Base-by-base conservation (phyloP, 345 rosid species). In the Cardiospermum halicacabum region DNA sequence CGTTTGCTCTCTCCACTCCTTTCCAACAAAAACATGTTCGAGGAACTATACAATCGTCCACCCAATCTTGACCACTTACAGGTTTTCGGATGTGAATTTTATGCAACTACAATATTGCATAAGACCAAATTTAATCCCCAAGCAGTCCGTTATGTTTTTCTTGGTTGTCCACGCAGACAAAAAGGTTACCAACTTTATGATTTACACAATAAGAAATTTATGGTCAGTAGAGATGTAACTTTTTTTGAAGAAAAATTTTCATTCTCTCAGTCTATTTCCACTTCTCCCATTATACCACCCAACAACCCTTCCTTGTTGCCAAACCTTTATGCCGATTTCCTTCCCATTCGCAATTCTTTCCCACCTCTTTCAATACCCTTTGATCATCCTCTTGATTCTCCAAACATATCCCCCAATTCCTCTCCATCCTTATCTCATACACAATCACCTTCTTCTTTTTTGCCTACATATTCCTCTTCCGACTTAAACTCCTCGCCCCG, bases 11-110 rank as follows among this genome's bases (percentile, higher is more conserved):
- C 39, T 7, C 66, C 55, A 25, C 8, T 62, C 2, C 34, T 16
- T 0, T 12, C 55, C 1, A 27, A n/a, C 30, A 45, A 45, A 45
- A 7, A n/a, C 16, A 55, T 56, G 28, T 47, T 45, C 30, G 55
- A 62, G 18, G 5, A 45, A 2, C 3, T 45, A n/a, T 12, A 26
- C 28, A 15, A 61, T 45, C 26, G 49, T 15, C 54, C 65, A 1
- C 66, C 55, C 2, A 13, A n/a, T 6, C 12, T 16, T 27, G 55
- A 47, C 19, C 56, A 62, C 40, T 28, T 45, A 18, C 26, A 12
- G 11, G 56, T 47, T 11, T 62, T 62, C 49, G 53, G 66, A 12
- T 61, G 65, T 39, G 4, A 42, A 21, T 61, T 53, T 45, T 26
- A 61, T 48, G 65, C 54, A 9, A 43, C 40, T 19, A 40, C 15